phyloP scores from a whole-genome alignment of 768 basidiomycete species.

The Leccinellum rugosiceps region DNA sequence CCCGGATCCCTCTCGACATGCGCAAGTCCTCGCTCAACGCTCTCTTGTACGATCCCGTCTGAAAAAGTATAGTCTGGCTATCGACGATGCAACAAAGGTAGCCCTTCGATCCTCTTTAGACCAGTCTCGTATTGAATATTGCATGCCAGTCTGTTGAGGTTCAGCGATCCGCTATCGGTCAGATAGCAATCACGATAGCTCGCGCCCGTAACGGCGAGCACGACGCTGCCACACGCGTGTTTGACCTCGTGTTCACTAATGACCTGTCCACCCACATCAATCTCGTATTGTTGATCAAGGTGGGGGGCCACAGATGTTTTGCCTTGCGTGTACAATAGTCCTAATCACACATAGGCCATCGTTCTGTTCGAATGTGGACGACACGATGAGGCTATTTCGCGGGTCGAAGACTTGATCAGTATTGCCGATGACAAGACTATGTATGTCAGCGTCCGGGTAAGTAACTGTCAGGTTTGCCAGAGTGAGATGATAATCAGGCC shows the following conservation, averaged over 20 bases:
- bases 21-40: background rate
- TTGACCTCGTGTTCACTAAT: conserved; percentile 9
- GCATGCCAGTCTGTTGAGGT: conserved; percentile 4
- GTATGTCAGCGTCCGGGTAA: conserved; percentile 1
- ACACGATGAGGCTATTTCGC: conserved; percentile 3
- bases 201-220: background rate
- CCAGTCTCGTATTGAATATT: background rate
- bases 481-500: background rate
- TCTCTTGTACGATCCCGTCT: background rate
- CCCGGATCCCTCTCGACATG: background rate
- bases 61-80: background rate
- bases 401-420: background rate
- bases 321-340: no score
- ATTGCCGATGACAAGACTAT: background rate
- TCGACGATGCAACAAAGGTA: conserved; percentile 6
- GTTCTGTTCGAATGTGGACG: conserved; percentile 6
- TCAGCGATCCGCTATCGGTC: conserved; percentile 4
- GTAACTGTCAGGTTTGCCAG: background rate
- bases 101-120: accelerated
- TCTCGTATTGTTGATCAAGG: conserved; percentile 14
- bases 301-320: no score
- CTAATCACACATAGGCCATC: conserved; percentile 2
- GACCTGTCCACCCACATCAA: background rate
- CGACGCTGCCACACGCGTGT: background rate
- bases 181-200: conserved; percentile 7